These are phyloP conservation scores for Eragrostis curvula DNA, from an alignment of 176 grass and related monocot species.

Conservation along the genomic window DNA sequence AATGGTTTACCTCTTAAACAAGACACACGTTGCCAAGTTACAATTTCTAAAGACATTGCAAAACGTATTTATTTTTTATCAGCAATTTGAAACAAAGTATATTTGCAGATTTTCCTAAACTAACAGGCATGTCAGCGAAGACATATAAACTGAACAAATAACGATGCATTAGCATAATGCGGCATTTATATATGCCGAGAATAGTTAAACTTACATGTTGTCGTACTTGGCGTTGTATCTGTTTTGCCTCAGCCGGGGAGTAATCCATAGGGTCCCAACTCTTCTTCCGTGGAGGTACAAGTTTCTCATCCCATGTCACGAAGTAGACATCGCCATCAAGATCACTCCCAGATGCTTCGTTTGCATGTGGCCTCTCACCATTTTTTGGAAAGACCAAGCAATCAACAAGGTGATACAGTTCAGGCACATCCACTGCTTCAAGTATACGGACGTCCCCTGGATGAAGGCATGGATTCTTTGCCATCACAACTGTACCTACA, in stretches of 20 bases:
- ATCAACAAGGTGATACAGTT: slow-evolving; percentile 78
- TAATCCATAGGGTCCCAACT: slow-evolving; percentile 86
- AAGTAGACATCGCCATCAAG: slow-evolving; percentile 96
- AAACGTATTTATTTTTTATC: too few species aligned
- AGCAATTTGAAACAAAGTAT: too few species aligned
- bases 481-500: slow-evolving; percentile 78
- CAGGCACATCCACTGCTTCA: slow-evolving; percentile 80
- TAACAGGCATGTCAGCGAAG: too few species aligned
- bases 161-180: neutral
- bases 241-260: slow-evolving; percentile 43
- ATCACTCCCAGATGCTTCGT: slow-evolving; percentile 95
- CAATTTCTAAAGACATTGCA: too few species aligned
- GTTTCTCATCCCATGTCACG: slow-evolving; percentile 84
- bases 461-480: slow-evolving; percentile 94
- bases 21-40: too few species aligned
- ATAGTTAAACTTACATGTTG: slow-evolving; percentile 46
- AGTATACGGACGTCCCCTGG: slow-evolving; percentile 85
- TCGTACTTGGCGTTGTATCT: slow-evolving; percentile 32
- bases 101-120: too few species aligned
- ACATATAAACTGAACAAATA: too few species aligned
- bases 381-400: slow-evolving; percentile 86
- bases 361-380: slow-evolving; percentile 82
- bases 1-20: too few species aligned
- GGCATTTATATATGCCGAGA: neutral
- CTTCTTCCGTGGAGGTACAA: slow-evolving; percentile 73